Percentiles rank a stretch among this genome's conserved stretches.
Evolutionary conservation across 495 filamentous ascomycete species (phyloP).

Genomic region (Pseudevernia furfuracea): DNA sequence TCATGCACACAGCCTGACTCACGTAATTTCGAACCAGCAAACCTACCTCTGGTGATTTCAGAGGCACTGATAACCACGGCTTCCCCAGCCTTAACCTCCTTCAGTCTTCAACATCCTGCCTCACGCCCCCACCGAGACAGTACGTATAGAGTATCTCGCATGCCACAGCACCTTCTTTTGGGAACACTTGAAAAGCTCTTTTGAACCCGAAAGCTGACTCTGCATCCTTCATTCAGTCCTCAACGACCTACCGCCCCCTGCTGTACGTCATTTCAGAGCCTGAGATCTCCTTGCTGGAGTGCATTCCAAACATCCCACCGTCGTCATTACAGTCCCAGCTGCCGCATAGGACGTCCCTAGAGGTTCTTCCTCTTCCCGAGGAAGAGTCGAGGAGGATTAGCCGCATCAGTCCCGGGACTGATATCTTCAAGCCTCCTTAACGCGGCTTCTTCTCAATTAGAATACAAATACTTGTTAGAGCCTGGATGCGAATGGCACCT

Average conservation of each 20-base stretch:
- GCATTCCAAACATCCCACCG: slow-evolving; percentile 49
- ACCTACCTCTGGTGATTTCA: not conserved
- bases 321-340: slow-evolving; percentile 65
- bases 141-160: not conserved
- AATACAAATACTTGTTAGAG: slow-evolving; percentile 16
- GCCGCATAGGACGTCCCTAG: slow-evolving; percentile 96
- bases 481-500: slow-evolving; percentile 62
- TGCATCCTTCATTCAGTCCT: slow-evolving; percentile 26
- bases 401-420: slow-evolving; percentile 75
- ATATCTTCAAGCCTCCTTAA: slow-evolving; percentile 89
- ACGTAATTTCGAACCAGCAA: not conserved
- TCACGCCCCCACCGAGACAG: slow-evolving; percentile 49
- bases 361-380: slow-evolving; percentile 94
- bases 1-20: slow-evolving; percentile 8
- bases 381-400: slow-evolving; percentile 89
- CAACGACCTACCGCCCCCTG: slow-evolving; percentile 66
- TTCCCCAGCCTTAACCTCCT: slow-evolving; percentile 53
- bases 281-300: slow-evolving; percentile 40
- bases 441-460: slow-evolving; percentile 34
- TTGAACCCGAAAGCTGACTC: not conserved
- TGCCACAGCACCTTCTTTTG: not conserved
- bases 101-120: slow-evolving; percentile 74
- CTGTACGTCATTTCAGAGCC: slow-evolving; percentile 50
- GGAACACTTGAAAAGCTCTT: not conserved
- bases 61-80: slow-evolving; percentile 50